Percentiles rank a stretch among this genome's conserved stretches.
Conservation (phyloP, 176 grass and related monocot species). For the Juncus effusus region DNA sequence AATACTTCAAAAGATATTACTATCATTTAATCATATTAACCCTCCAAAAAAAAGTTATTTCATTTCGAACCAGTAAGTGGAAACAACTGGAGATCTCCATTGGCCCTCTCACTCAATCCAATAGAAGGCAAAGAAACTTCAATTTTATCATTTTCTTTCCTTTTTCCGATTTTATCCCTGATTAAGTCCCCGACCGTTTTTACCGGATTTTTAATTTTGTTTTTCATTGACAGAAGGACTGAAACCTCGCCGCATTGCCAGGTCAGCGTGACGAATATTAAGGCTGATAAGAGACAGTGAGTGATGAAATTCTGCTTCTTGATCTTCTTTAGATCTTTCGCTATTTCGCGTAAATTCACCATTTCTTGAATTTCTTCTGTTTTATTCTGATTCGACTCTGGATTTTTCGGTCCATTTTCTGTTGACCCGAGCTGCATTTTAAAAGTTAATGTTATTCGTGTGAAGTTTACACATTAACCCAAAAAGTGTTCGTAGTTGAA, state of each 20-base stretch:
- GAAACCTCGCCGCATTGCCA: slow-evolving; percentile 44
- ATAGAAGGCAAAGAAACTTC: slow-evolving; percentile 23
- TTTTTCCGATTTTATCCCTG: neutral
- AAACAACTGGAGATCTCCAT: neutral
- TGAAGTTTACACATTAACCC: no score
- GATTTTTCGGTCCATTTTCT: neutral
- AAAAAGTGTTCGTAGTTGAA: no score
- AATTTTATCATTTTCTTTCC: slow-evolving; percentile 1
- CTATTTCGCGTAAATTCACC: slow-evolving; percentile 23
- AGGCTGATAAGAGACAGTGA: slow-evolving; percentile 32
- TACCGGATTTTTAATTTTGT: slow-evolving; percentile 30
- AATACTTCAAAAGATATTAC: neutral
- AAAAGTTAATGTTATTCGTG: no score
- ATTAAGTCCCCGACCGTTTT: slow-evolving; percentile 28
- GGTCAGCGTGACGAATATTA: slow-evolving; percentile 24
- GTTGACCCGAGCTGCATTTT: neutral
- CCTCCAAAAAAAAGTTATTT: neutral
- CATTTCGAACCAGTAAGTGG: neutral
- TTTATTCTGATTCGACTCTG: neutral
- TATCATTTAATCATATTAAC: neutral
- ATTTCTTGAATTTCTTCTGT: neutral
- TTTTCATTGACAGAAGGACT: slow-evolving; percentile 11
- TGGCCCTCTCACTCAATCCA: neutral
- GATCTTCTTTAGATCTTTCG: slow-evolving; percentile 27
- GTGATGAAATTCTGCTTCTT: slow-evolving; percentile 41